phyloP scores from a whole-genome alignment of 768 basidiomycete species.

The Phylloporus arenicola region DNA sequence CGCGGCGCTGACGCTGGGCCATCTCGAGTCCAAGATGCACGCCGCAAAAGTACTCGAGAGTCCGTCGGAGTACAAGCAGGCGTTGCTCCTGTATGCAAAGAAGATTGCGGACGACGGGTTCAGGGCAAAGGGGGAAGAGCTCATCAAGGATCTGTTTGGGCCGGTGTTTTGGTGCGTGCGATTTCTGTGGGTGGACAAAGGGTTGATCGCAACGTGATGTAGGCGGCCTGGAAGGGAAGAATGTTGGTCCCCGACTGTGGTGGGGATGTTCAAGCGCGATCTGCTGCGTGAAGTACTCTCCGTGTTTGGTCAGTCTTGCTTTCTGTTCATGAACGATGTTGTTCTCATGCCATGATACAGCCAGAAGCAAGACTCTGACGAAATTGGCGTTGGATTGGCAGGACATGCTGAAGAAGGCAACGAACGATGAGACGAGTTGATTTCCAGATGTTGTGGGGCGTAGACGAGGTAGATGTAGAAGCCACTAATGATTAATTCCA shows the following conservation, averaged over 20 bases:
- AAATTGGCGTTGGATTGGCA: constrained; percentile 81
- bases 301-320: constrained; percentile 61
- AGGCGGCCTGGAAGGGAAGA: constrained; percentile 67
- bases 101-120: constrained; percentile 89
- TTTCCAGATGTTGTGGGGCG: not conserved
- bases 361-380: constrained; percentile 66
- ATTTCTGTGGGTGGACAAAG: not conserved
- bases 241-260: constrained; percentile 60
- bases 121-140: constrained; percentile 81
- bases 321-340: not conserved
- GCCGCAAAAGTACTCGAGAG: constrained; percentile 74
- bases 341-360: constrained; percentile 35
- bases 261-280: constrained; percentile 76
- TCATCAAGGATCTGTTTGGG: constrained; percentile 85
- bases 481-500: not conserved
- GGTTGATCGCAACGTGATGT: not conserved
- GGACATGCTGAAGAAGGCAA: constrained; percentile 65
- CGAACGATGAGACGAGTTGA: constrained; percentile 40
- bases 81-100: constrained; percentile 71
- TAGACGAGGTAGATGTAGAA: not conserved
- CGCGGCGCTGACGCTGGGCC: constrained; percentile 77
- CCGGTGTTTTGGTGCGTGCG: constrained; percentile 79
- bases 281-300: constrained; percentile 74
- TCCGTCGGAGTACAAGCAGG: constrained; percentile 77
- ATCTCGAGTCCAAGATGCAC: constrained; percentile 79